Base-by-base conservation (phyloP, 768 basidiomycete genomes). In the Boletellus sp. region DNA sequence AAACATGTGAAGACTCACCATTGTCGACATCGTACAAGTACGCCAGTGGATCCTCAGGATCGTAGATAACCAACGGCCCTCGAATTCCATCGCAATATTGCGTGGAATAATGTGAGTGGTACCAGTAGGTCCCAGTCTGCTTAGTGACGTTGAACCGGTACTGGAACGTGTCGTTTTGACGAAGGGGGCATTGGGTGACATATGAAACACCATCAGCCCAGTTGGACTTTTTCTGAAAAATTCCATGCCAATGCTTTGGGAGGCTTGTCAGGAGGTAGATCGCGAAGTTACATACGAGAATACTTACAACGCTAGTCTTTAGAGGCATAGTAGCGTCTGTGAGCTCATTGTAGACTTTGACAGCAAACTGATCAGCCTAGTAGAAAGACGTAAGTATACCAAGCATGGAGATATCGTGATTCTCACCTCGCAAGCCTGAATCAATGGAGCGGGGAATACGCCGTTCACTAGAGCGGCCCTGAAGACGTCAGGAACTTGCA, bases 311-410 rank as follows among this genome's bases (percentile, higher is more conserved):
- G 13, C 73, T 77, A 2, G 81, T 83, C 13, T 66, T 67, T 45
- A 72, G 65, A 32, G 74, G 56, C 78, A 81, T 81, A 4, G 72
- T 68, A 5, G 55, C 51, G 45, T 81, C 74, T 1, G 66, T 72
- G 34, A 80, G 60, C 33, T 63, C 32, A 54, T 80, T 72, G 10
- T 69, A 53, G 19, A 80, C 76, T 41, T 75, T 73, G 31, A 80
- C 57, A 26, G 56, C 43, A 54, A 76, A 71, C 10, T 49, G 47
- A 26, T 68, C 65, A 2, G 70, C 70, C 73, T 76, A 24, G 15
- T 3, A 7, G 32, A 26, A 36, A 23, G 26, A 17, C 19, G 11
- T 40, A 5, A 42, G 23, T 8, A 35, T 35, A 6, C 4, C 26
- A 23, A 28, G 22, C 24, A 38, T n/a, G 12, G 1, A 15, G 16